phyloP scores from a whole-genome alignment of 2,329 filamentous ascomycete genomes.

The Epichloe festucae region DNA sequence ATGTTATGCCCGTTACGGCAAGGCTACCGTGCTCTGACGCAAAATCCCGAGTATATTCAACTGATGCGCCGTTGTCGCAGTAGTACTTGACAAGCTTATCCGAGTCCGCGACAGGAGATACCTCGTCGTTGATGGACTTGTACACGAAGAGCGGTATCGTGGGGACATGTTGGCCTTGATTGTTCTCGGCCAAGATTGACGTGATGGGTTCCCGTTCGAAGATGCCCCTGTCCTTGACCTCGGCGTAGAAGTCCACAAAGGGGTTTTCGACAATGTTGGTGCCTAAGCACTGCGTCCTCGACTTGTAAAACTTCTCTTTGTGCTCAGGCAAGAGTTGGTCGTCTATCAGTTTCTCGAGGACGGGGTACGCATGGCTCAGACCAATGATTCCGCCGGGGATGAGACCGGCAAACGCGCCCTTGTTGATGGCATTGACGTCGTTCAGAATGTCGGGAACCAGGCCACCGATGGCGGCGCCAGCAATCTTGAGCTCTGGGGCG shows the following conservation, averaged over 20 bases:
- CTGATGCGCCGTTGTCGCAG: slow-evolving; percentile 1
- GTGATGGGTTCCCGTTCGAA: not conserved
- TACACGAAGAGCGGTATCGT: not conserved
- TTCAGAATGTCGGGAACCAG: slow-evolving; percentile 8
- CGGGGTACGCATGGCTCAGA: slow-evolving; percentile 10
- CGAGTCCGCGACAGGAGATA: not conserved
- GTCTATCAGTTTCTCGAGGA: slow-evolving; percentile 5
- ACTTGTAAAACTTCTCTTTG: not conserved
- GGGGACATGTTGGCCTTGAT: not conserved
- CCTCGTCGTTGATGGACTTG: slow-evolving; percentile 1
- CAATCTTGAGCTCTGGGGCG: slow-evolving; percentile 10
- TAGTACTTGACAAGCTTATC: not conserved
- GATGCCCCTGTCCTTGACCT: not conserved
- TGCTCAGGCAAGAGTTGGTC: slow-evolving; percentile 9
- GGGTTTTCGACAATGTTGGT: not conserved
- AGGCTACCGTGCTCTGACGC: not conserved
- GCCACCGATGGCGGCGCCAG: slow-evolving; percentile 13
- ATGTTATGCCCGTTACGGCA: not conserved
- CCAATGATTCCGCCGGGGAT: slow-evolving; percentile 12
- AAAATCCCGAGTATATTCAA: not conserved
- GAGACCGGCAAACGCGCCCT: slow-evolving; percentile 8
- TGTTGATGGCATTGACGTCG: slow-evolving; percentile 8
- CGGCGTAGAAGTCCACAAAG: not conserved
- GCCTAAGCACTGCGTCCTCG: not conserved
- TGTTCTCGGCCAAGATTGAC: not conserved